Evolutionary conservation across 495 filamentous ascomycete genomes (phyloP).

Genomic region (Pyrenopolyporus hunteri): DNA sequence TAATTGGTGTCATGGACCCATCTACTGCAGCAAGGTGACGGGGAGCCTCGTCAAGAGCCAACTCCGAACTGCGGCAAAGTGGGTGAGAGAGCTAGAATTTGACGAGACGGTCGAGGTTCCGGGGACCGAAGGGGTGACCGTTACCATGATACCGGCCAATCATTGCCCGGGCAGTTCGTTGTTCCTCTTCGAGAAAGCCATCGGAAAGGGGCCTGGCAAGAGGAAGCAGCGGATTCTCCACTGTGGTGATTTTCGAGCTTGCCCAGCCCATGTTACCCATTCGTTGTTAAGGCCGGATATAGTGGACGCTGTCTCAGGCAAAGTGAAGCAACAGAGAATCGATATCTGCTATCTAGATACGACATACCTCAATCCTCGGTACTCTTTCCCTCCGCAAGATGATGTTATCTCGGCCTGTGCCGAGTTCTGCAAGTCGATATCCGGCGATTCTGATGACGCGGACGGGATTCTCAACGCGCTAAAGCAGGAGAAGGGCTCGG

Average conservation of each 20-base stretch:
- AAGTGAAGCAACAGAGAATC: slow-evolving; percentile 79
- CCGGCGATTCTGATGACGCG: slow-evolving; percentile 39
- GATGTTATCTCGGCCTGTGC: slow-evolving; percentile 87
- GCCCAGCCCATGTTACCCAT: slow-evolving; percentile 83
- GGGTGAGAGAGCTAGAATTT: slow-evolving; percentile 84
- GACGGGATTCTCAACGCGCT: slow-evolving; percentile 39
- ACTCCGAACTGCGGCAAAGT: slow-evolving; percentile 84
- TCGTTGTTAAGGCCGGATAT: slow-evolving; percentile 78
- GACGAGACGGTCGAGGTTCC: slow-evolving; percentile 82
- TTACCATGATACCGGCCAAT: slow-evolving; percentile 96
- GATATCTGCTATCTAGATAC: slow-evolving; percentile 97
- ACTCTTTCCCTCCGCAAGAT: slow-evolving; percentile 88
- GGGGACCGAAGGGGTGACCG: slow-evolving; percentile 75
- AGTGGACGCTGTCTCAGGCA: slow-evolving; percentile 69
- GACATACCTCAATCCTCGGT: slow-evolving; percentile 94
- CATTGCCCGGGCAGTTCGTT: slow-evolving; percentile 95
- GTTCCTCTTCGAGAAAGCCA: slow-evolving; percentile 85
- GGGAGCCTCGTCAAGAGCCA: slow-evolving; percentile 87
- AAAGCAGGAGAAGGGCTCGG: slow-evolving; percentile 36
- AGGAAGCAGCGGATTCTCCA: slow-evolving; percentile 81
- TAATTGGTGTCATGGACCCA: slow-evolving; percentile 90
- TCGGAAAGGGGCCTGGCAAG: slow-evolving; percentile 62
- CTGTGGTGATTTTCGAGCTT: slow-evolving; percentile 95
- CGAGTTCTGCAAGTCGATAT: slow-evolving; percentile 76
- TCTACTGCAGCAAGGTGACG: slow-evolving; percentile 94